Evolutionary conservation across 441 rosid genomes (phyloP), one percentile per base, ranked within the genome.

Genomic region (Euphorbia schlechtendalii): DNA sequence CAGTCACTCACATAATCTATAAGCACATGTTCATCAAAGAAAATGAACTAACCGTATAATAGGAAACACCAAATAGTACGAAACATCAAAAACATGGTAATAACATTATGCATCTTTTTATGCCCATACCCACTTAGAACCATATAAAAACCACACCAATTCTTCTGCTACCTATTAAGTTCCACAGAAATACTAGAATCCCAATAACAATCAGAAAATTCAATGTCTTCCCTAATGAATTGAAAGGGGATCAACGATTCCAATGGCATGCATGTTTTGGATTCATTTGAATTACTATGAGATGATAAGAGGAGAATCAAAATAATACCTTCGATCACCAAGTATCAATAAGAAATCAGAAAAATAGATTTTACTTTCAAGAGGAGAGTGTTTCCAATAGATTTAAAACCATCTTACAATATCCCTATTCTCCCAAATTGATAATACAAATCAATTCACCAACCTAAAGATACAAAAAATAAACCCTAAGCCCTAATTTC

Each of bases 401-500:
- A 59, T 64, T 54, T 45, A 59, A 34, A 54, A 67, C 12, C 64
- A 69, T 51, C 51, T 17, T 48, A 58, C 18, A 34, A 17, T 27
- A 56, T 48, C n/a, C 21, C 13, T 41, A 57, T 70, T 67, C 67
- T 49, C 49, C 45, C 46, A 41, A 11, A 17, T n/a, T 55, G 52
- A 65, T 53, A 60, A 51, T 55, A 8, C 45, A 40, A 40, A 8
- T 40, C 45, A 40, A 40, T 12, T 11, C 52, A 48, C 3, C 21
- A n/a, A n/a, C 7, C 18, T 3, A 17, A 17, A n/a, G 8, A 48
- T 8, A 5, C 18, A 17, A 17, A n/a, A 48, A 48, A 48, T 8
- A 17, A 48, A 5, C 20, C 54, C 65, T 41, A 34, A 57, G 41
- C 60, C 63, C 45, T 30, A 78, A 38, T 59, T 73, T 65, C 65